phyloP scores from a whole-genome alignment of 805 yeast genomes.

The Nakazawaea wyomingensis region DNA sequence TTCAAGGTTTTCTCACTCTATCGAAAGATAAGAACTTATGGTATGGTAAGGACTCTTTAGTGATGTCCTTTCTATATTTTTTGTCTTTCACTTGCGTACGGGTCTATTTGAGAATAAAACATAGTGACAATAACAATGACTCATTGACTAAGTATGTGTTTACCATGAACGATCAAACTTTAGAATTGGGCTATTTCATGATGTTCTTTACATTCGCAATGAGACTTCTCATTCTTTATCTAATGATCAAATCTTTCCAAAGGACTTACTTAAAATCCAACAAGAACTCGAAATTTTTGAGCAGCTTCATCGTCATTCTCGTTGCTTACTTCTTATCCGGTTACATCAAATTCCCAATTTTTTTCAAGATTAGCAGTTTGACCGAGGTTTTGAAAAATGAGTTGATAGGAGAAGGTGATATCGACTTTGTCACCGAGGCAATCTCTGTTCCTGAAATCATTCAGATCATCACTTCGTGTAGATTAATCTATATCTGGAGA shows the following conservation, averaged over 20 bases:
- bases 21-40: not conserved
- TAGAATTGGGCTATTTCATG: conserved; percentile 1
- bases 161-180: conserved; percentile 4
- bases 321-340: conserved; percentile 4
- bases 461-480: conserved; percentile 2
- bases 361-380: not conserved
- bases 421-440: not conserved
- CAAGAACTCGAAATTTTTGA: conserved; percentile 2
- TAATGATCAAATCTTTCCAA: not conserved
- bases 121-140: not conserved
- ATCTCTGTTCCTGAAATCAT: conserved; percentile 7
- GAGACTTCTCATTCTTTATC: not conserved
- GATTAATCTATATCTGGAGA: conserved; percentile 12
- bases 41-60: not conserved
- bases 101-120: conserved; percentile 3
- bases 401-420: conserved; percentile 8
- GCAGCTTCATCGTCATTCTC: conserved; percentile 4
- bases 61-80: conserved; percentile 4
- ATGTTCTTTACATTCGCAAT: not conserved
- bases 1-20: conserved; percentile 6
- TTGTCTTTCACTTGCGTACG: conserved; percentile 6
- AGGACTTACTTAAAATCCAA: not conserved
- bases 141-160: conserved; percentile 1
- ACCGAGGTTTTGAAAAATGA: not conserved
- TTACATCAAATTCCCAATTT: conserved; percentile 10